Evolutionary conservation across 495 filamentous ascomycete genomes (phyloP), one percentile per base, ranked within the genome.

Genomic region (Xylaria telfairii): DNA sequence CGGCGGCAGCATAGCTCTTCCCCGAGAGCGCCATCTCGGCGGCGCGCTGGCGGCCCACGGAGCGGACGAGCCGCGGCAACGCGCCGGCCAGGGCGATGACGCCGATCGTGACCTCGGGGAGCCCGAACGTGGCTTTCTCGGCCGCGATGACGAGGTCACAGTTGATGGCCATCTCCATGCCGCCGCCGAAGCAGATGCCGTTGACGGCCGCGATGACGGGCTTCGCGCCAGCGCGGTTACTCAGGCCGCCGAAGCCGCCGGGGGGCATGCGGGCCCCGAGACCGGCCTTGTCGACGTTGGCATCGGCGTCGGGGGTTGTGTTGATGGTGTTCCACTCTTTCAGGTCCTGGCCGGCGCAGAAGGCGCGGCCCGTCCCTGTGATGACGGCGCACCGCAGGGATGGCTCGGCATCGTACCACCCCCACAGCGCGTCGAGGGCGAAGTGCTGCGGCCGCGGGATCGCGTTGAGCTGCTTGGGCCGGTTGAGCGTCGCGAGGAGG

Each of bases 131-230:
- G 0, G 90, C 89, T 4, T 72, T 68, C 12, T 77, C 69, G 4
- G 85, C 80, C 21, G 91, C 91, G 32, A 94, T 65, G 0, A 92
- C 86, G 7, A 94, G 74, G 79, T 95, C 92, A 75, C 86, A 87
- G 69, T 93, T 94, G 4, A 89, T 81, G 2, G 88, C 80, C 81
- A 92, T 90, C 80, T 95, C 92, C 68, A 89, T 87, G 2, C 92
- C 92, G 56, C 92, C 92, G 17, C 92, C 92, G 67, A 91, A 83
- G 71, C 87, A 89, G n/a, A 90, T 76, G n/a, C 92, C 92, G 75
- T 93, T 90, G 37, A 94, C 90, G 6, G 92, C 92, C 12, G 87
- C 88, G 66, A 95, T 90, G 42, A 95, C 83, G 19, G 92, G 92
- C 67, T 90, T 90, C 67, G 84, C 83, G 19, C 85, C 88, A 30